Conservation (phyloP, 1,284 basidiomycete species). For the Trichosporon sp. region DNA sequence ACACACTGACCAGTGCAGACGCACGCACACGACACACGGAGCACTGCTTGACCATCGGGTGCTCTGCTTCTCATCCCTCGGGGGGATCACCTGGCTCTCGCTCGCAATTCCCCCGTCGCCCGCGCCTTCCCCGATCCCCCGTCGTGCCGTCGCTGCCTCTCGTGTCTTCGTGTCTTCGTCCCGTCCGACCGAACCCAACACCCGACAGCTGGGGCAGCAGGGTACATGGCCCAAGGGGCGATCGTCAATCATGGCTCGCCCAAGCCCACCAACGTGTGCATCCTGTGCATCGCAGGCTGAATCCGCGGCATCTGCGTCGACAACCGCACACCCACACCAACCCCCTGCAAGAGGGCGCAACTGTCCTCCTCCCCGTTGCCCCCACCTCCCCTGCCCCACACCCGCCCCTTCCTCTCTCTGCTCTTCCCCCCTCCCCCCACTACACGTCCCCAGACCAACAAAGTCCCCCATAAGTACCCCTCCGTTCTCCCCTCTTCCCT, state of each 20-base stretch:
- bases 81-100: neutral
- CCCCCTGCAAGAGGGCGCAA: neutral
- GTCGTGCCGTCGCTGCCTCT: neutral
- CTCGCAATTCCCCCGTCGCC: neutral
- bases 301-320: conserved; percentile 4
- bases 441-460: neutral
- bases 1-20: neutral
- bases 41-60: neutral
- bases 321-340: too few species aligned
- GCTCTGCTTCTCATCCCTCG: neutral
- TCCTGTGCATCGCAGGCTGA: neutral
- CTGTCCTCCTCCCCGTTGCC: neutral
- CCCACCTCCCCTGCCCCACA: conserved; percentile 1
- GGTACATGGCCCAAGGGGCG: neutral
- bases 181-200: neutral
- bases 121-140: neutral
- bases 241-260: conserved; percentile 16
- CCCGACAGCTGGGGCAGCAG: neutral
- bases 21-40: neutral
- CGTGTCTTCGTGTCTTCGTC: conserved; percentile 4
- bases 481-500: neutral
- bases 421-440: neutral
- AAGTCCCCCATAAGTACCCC: neutral
- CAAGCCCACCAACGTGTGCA: conserved; percentile 6
- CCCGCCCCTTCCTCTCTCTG: neutral